Evolutionary conservation across 129 eudicot genomes (phyloP).

Genomic region (Tagetes erecta): DNA sequence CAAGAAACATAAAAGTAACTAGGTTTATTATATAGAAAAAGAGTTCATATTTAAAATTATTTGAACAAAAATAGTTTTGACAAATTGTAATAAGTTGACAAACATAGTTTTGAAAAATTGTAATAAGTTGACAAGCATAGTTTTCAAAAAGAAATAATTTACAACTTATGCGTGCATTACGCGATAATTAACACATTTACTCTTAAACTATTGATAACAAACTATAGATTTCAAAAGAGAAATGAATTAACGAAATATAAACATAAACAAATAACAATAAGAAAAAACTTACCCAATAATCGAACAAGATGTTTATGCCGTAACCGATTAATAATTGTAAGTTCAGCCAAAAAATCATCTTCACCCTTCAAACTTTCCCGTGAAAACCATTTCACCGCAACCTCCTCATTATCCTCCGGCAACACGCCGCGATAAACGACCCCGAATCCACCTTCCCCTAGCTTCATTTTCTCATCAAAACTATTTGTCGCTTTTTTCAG

Average conservation of each 20-base stretch:
- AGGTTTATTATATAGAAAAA: too few relatives aligned
- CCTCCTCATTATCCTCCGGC: constrained; percentile 56
- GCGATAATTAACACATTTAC: background rate
- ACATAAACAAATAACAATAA: background rate
- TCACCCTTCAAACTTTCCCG: constrained; percentile 77
- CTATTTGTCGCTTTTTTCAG: constrained; percentile 81
- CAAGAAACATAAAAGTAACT: too few relatives aligned
- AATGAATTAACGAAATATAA: too few relatives aligned
- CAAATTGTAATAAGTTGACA: too few relatives aligned
- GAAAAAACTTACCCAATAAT: constrained; percentile 59
- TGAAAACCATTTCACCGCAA: constrained; percentile 82
- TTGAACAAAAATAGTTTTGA: too few relatives aligned
- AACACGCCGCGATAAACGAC: constrained; percentile 67
- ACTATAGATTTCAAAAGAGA: too few relatives aligned
- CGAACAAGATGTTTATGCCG: constrained; percentile 85
- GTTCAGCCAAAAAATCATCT: constrained; percentile 91
- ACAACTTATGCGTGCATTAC: background rate
- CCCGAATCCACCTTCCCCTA: constrained; percentile 95
- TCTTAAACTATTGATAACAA: background rate
- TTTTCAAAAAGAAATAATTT: background rate
- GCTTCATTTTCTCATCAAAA: constrained; percentile 69
- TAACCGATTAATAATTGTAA: constrained; percentile 86
- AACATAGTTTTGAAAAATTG: background rate
- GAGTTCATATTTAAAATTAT: too few relatives aligned
- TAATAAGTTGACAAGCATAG: background rate